phyloP scores from a whole-genome alignment of 1,139 yeast genomes.

The Pneumocystis jirovecii region DNA sequence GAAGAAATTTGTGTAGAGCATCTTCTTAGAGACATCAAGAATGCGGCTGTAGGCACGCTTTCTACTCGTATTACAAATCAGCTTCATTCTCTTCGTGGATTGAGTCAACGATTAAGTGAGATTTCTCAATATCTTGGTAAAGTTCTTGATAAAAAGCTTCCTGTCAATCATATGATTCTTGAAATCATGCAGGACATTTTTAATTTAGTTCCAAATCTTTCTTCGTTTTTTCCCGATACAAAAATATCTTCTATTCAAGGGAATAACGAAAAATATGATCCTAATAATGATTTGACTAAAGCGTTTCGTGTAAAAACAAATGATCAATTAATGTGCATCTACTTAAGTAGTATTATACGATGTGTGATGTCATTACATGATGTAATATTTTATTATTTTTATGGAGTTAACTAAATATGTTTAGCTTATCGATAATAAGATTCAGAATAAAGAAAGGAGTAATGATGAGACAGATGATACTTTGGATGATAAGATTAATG shows the following conservation, averaged over 20 bases:
- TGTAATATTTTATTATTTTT: conserved; percentile 6
- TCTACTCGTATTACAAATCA: conserved; percentile 79
- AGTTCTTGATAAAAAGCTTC: conserved; percentile 56
- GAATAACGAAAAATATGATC: conserved; percentile 3
- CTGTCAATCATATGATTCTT: conserved; percentile 76
- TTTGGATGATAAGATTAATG: background rate
- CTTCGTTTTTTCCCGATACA: conserved; percentile 22
- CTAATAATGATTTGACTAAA: conserved; percentile 39
- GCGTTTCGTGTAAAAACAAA: conserved; percentile 88
- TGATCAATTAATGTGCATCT: conserved; percentile 88
- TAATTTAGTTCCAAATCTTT: conserved; percentile 75
- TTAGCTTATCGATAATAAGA: conserved; percentile 73
- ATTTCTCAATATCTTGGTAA: conserved; percentile 67
- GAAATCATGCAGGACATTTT: conserved; percentile 92
- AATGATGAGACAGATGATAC: background rate
- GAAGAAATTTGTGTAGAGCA: conserved; percentile 99
- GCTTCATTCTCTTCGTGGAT: conserved; percentile 72
- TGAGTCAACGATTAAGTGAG: conserved; percentile 65
- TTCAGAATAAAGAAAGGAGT: conserved; percentile 37
- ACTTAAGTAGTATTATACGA: conserved; percentile 76
- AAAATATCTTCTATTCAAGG: conserved; percentile 15
- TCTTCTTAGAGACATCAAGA: conserved; percentile 79
- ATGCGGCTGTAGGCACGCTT: conserved; percentile 89
- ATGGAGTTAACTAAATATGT: background rate
- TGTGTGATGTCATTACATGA: conserved; percentile 95